Conservation (phyloP, 2,329 filamentous ascomycete genomes). For the Thyridium curvatum region DNA sequence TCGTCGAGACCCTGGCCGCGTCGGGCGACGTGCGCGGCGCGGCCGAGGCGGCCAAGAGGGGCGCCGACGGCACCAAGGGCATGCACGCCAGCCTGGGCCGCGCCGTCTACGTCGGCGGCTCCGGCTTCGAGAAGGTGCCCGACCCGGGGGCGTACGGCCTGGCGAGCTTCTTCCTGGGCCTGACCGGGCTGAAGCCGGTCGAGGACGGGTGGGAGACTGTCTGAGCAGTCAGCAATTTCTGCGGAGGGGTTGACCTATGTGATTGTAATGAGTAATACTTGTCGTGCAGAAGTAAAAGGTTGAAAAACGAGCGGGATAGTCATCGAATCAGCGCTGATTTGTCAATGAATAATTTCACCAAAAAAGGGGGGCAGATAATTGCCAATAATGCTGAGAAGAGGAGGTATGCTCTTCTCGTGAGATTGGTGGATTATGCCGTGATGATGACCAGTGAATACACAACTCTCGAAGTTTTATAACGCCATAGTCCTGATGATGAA, state of each 20-base stretch:
- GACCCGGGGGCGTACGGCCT: slow-evolving; percentile 68
- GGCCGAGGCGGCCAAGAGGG: slow-evolving; percentile 67
- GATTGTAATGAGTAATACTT: too few relatives aligned
- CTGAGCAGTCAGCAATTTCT: slow-evolving; percentile 6
- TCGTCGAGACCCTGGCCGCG: slow-evolving; percentile 64
- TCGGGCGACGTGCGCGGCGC: slow-evolving; percentile 65
- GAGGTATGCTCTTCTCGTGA: too few relatives aligned
- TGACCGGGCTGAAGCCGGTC: slow-evolving; percentile 51
- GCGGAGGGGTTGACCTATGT: too few relatives aligned
- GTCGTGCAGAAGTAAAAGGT: too few relatives aligned
- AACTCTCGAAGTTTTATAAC: too few relatives aligned
- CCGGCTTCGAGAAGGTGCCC: slow-evolving; percentile 65
- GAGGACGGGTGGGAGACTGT: slow-evolving; percentile 30
- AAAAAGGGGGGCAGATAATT: too few relatives aligned
- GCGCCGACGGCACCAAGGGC: slow-evolving; percentile 77
- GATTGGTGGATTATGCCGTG: too few relatives aligned
- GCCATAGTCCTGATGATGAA: too few relatives aligned
- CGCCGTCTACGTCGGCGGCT: slow-evolving; percentile 75
- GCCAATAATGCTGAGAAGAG: too few relatives aligned
- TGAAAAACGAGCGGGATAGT: slow-evolving; percentile 1
- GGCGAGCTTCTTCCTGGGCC: slow-evolving; percentile 72
- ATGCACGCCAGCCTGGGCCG: slow-evolving; percentile 88
- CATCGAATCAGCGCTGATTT: too few relatives aligned
- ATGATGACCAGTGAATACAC: too few relatives aligned
- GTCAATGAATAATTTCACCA: too few relatives aligned